Conservation (phyloP, 441 rosid genomes). For the Eruca vesicaria region DNA sequence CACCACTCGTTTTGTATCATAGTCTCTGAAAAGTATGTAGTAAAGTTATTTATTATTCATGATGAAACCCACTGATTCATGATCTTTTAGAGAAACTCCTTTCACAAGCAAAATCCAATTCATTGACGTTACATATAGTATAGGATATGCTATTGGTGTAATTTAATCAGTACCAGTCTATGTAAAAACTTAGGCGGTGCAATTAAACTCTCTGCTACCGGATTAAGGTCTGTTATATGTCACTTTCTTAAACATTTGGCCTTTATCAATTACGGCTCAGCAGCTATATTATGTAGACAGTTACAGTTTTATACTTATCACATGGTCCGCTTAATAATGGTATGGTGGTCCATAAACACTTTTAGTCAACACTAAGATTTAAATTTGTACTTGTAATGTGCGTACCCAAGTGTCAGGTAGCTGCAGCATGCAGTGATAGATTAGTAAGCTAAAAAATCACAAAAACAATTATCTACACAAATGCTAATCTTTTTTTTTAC, state of each 20-base stretch:
- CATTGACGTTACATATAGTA: background rate
- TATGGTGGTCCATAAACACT: constrained; percentile 21
- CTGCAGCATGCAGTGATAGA: background rate
- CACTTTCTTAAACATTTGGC: constrained; percentile 13
- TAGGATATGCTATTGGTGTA: constrained; percentile 3
- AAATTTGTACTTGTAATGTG: background rate
- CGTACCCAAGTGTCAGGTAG: constrained; percentile 7
- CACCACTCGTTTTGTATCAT: constrained; percentile 25
- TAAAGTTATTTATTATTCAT: constrained; percentile 20
- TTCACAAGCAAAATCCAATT: constrained; percentile 10
- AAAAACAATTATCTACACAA: background rate
- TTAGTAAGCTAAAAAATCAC: background rate
- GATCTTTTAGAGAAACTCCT: background rate
- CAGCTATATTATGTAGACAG: background rate
- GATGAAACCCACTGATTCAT: constrained; percentile 16
- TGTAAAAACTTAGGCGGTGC: background rate
- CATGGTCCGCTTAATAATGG: background rate
- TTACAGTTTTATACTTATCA: background rate
- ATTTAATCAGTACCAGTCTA: background rate
- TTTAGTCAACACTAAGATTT: background rate
- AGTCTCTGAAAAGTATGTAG: constrained; percentile 9
- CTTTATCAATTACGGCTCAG: constrained; percentile 19
- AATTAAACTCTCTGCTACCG: constrained; percentile 12
- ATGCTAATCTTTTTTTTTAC: background rate
- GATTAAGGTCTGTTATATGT: constrained; percentile 14